These are phyloP conservation scores for Schizosaccharomyces versatilis DNA, from an alignment of 1,139 yeast species.

Conservation along the genomic window DNA sequence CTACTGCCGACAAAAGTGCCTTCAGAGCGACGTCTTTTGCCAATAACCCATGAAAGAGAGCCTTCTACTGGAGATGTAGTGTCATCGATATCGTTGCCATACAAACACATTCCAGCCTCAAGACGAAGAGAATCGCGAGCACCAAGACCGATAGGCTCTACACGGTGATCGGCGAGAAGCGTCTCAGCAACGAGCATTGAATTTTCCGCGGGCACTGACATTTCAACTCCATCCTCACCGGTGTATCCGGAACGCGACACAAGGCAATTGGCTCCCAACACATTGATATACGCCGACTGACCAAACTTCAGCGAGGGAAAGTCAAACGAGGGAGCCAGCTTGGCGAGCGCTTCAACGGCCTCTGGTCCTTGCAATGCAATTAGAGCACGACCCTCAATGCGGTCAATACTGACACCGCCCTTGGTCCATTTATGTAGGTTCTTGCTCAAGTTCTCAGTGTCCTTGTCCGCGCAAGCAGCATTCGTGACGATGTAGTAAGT, in stretches of 20 bases:
- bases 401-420: slow-evolving; percentile 29
- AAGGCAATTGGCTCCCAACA: slow-evolving; percentile 22
- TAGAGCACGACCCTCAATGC: slow-evolving; percentile 46
- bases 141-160: slow-evolving; percentile 74
- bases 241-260: slow-evolving; percentile 84
- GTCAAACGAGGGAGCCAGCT: slow-evolving; percentile 33
- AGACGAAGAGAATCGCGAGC: slow-evolving; percentile 87
- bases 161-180: slow-evolving; percentile 32
- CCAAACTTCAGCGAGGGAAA: slow-evolving; percentile 54
- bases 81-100: slow-evolving; percentile 76
- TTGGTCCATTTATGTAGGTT: slow-evolving; percentile 24
- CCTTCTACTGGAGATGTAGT: slow-evolving; percentile 75
- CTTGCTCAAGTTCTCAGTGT: slow-evolving; percentile 36
- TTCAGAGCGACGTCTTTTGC: slow-evolving; percentile 46
- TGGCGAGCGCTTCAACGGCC: slow-evolving; percentile 43
- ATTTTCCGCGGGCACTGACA: slow-evolving; percentile 42
- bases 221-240: slow-evolving; percentile 93
- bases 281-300: slow-evolving; percentile 33
- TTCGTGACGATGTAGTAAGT: slow-evolving; percentile 81
- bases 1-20: slow-evolving; percentile 58
- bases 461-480: slow-evolving; percentile 83
- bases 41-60: slow-evolving; percentile 69
- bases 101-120: slow-evolving; percentile 96
- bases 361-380: slow-evolving; percentile 68
- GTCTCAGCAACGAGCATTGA: slow-evolving; percentile 42